Evolutionary conservation across 495 filamentous ascomycete species (phyloP).

Genomic region (Pseudevernia furfuracea): DNA sequence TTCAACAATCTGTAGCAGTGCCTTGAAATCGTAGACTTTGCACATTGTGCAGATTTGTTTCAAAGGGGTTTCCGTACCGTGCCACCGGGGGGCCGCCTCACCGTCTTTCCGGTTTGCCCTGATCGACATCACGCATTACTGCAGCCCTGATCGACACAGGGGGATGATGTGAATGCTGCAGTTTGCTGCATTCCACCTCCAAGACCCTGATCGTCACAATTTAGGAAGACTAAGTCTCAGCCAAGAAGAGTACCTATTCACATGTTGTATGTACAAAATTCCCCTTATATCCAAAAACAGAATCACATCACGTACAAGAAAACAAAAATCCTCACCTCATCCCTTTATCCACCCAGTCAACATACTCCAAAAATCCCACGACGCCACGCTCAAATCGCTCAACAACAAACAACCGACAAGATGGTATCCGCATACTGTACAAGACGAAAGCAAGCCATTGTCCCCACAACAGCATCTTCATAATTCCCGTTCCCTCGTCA

Average conservation of each 20-base stretch:
- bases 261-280: background rate
- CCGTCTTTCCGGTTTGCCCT: background rate
- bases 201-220: no score
- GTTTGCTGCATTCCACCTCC: no score
- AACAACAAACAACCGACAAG: background rate
- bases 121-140: background rate
- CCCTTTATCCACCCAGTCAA: background rate
- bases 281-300: background rate
- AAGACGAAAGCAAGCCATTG: background rate
- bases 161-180: no score
- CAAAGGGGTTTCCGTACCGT: no score
- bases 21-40: background rate
- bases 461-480: background rate
- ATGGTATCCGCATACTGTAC: background rate
- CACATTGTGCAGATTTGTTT: background rate
- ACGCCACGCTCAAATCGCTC: background rate
- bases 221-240: no score
- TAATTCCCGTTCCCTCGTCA: no score
- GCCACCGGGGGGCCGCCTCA: background rate
- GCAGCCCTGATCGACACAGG: background rate
- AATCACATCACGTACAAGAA: no score
- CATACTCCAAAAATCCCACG: background rate
- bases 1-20: background rate
- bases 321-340: background rate
- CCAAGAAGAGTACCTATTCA: no score